Evolutionary conservation across 2,329 filamentous ascomycete genomes (phyloP), one percentile per base, ranked within the genome.

Genomic region (Curvularia sp.): DNA sequence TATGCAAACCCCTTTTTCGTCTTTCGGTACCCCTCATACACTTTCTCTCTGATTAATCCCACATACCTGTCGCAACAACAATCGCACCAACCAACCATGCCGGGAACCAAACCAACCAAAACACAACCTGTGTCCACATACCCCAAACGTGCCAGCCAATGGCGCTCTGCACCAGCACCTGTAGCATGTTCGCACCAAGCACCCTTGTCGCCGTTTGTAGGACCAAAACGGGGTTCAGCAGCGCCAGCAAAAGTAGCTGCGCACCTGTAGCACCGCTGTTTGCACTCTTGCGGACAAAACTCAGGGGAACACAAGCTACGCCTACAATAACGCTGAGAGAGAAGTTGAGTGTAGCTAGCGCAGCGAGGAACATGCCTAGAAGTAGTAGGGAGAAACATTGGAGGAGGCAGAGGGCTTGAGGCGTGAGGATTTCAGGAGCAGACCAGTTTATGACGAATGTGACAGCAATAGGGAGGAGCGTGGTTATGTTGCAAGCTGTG

Each of bases 61-160:
- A 61, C 12, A 60, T 49, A 1, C 73, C 73, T 27, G 62, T 59
- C 3, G 65, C 70, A 45, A 75, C 71, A 38, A 77, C 68, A 25
- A 73, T 66, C 10, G 59, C 60, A 15, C 81, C 90, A 6, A 88
- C 84, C 36, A 95, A 76, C 93, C 93, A 97, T 7, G 92, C 92
- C 0, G 93, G 93, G 90, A 92, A 95, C 93, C 93, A 97, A 42
- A 97, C 88, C 74, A 92, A 90, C 91, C 93, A 97, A n/a, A 97
- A 84, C 10, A 96, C 87, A 18, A 97, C 87, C 59, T 91, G 89
- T 1, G 93, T 96, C 81, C 93, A 96, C 84, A 95, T 87, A 1
- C 92, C 92, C 86, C 89, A 93, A 12, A 97, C 87, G 71, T 92
- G 86, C 93, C 93, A 97, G 0, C 91, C 93, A 74, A 95, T 93